phyloP scores from a whole-genome alignment of 768 basidiomycete species.

The Mycena maculata region DNA sequence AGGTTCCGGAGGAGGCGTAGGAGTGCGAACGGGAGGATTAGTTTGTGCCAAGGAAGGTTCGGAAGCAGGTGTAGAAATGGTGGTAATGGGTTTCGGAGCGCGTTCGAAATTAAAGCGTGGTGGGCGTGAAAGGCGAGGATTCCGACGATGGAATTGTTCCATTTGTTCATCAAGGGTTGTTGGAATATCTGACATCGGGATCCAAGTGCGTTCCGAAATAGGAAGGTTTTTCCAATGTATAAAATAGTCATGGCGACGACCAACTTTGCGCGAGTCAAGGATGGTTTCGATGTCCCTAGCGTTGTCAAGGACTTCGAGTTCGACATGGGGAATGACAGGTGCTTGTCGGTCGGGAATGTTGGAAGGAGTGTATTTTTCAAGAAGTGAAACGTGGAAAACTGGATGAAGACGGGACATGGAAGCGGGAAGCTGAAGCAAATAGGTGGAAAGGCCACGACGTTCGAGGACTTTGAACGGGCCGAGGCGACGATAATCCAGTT shows the following conservation, averaged over 20 bases:
- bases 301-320: neutral
- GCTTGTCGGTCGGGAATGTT: neutral
- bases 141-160: slow-evolving; percentile 1
- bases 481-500: slow-evolving; percentile 50
- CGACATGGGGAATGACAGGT: neutral
- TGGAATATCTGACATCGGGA: neutral
- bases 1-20: neutral
- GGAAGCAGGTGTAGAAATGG: neutral
- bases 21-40: neutral
- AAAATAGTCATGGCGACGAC: neutral
- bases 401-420: slow-evolving; percentile 40
- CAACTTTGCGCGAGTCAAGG: neutral
- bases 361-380: slow-evolving; percentile 21
- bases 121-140: neutral
- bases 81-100: neutral
- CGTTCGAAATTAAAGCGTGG: neutral
- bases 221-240: neutral
- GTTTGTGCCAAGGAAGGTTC: neutral
- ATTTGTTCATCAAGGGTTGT: neutral
- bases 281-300: neutral
- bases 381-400: neutral
- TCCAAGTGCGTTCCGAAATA: neutral
- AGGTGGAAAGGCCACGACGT: neutral
- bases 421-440: slow-evolving; percentile 1
- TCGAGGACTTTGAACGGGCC: slow-evolving; percentile 39